Percentiles rank a stretch among this genome's conserved stretches.
These are phyloP conservation scores for Brassica nigra DNA, from an alignment of 345 rosid genomes.

Conservation along the genomic window DNA sequence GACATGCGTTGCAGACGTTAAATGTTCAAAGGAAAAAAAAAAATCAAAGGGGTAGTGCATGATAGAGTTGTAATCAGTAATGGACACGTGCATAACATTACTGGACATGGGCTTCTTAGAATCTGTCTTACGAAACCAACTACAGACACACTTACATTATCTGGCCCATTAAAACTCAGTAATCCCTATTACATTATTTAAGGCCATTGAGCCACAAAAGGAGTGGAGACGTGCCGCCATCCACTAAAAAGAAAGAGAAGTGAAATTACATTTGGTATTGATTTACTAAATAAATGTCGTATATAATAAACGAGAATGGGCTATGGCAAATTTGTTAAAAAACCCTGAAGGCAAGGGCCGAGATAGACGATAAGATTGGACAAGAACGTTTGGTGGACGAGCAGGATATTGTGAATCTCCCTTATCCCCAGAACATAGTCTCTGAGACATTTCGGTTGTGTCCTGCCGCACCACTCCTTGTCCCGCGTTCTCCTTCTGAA, in stretches of 20 bases:
- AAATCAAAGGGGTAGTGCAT: neutral
- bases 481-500: too few species aligned
- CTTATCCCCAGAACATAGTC: too few species aligned
- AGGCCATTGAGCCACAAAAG: neutral
- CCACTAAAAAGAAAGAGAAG: neutral
- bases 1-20: neutral
- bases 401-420: too few species aligned
- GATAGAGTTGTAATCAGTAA: neutral
- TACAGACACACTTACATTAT: neutral
- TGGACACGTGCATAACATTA: neutral
- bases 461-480: too few species aligned
- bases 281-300: too few species aligned
- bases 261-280: neutral
- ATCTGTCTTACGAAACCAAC: neutral
- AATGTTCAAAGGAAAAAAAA: too few species aligned
- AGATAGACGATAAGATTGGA: too few species aligned
- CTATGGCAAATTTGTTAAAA: too few species aligned
- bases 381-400: too few species aligned
- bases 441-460: too few species aligned
- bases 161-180: neutral
- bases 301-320: too few species aligned
- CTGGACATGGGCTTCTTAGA: slow-evolving; percentile 15
- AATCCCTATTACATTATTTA: neutral
- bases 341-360: too few species aligned
- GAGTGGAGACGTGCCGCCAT: neutral